phyloP scores from a whole-genome alignment of 2,329 filamentous ascomycete genomes.

The Aspergillus novoparasiticus region DNA sequence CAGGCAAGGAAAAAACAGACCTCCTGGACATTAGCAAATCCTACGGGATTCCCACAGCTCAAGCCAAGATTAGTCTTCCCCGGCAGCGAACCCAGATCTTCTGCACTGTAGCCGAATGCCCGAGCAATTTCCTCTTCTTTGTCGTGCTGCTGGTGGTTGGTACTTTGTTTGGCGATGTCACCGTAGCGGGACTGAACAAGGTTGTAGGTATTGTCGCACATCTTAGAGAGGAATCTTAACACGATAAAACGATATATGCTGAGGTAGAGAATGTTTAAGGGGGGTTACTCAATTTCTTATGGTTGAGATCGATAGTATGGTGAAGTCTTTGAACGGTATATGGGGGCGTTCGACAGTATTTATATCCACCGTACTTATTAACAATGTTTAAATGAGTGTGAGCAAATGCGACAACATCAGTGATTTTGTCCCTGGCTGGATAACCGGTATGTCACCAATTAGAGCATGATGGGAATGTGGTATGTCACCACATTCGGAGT shows the following conservation, averaged over 20 bases:
- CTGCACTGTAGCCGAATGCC: constrained; percentile 56
- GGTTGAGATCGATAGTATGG: background rate
- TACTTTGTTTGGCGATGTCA: constrained; percentile 16
- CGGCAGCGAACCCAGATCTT: constrained; percentile 52
- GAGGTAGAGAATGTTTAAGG: background rate
- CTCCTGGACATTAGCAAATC: constrained; percentile 50
- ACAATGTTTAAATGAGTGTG: background rate
- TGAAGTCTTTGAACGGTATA: background rate
- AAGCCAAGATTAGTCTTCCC: constrained; percentile 55
- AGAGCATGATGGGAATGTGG: background rate
- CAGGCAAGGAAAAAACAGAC: constrained; percentile 51
- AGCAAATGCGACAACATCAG: background rate
- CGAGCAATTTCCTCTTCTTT: constrained; percentile 45
- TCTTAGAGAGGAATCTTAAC: background rate
- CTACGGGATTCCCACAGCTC: constrained; percentile 58
- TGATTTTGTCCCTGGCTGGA: background rate
- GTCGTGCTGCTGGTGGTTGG: constrained; percentile 38
- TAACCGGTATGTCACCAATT: background rate
- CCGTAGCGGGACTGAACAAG: constrained; percentile 20
- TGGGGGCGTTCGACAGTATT: background rate
- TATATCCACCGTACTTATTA: background rate
- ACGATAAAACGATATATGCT: background rate
- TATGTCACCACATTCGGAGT: background rate
- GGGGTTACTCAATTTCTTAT: background rate
- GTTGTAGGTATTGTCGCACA: constrained; percentile 18